phyloP scores from a whole-genome alignment of 2,329 filamentous ascomycete species.

The Bimuria novae-zelandiae region DNA sequence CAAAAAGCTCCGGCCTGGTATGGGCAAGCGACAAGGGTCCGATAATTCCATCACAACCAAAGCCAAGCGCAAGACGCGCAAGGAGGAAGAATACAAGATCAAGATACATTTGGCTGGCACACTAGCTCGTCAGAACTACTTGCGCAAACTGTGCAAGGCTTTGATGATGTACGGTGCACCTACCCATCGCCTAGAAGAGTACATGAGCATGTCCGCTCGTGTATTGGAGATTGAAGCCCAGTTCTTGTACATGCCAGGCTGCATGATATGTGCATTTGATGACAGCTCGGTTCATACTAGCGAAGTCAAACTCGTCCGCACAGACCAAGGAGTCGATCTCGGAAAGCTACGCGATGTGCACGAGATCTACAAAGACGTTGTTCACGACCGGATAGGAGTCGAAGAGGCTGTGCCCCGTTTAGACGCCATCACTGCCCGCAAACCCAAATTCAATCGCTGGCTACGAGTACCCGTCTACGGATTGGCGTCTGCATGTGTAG shows the following conservation, averaged over 20 bases:
- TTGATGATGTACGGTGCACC: conserved; percentile 91
- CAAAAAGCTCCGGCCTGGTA: conserved; percentile 43
- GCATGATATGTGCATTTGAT: conserved; percentile 93
- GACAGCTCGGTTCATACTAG: conserved; percentile 74
- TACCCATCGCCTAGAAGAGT: conserved; percentile 88
- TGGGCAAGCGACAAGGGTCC: conserved; percentile 44
- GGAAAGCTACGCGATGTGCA: conserved; percentile 76
- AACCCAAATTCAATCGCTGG: conserved; percentile 57
- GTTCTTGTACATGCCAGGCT: conserved; percentile 87
- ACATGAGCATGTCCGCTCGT: conserved; percentile 87
- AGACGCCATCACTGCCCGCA: conserved; percentile 64
- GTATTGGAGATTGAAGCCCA: conserved; percentile 88
- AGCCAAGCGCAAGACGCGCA: conserved; percentile 38
- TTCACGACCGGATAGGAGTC: conserved; percentile 74
- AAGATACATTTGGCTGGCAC: conserved; percentile 69
- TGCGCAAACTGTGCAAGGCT: conserved; percentile 81
- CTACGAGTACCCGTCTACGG: conserved; percentile 70
- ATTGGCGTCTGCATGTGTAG: conserved; percentile 74
- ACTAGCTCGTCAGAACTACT: conserved; percentile 78
- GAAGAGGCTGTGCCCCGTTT: conserved; percentile 70
- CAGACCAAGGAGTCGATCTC: conserved; percentile 71
- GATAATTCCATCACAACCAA: conserved; percentile 41
- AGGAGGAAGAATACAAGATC: conserved; percentile 60
- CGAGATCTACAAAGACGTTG: conserved; percentile 80
- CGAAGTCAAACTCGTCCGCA: conserved; percentile 76